phyloP scores from a whole-genome alignment of 2,329 filamentous ascomycete species.

The Cephalotrichum gorgonifer region DNA sequence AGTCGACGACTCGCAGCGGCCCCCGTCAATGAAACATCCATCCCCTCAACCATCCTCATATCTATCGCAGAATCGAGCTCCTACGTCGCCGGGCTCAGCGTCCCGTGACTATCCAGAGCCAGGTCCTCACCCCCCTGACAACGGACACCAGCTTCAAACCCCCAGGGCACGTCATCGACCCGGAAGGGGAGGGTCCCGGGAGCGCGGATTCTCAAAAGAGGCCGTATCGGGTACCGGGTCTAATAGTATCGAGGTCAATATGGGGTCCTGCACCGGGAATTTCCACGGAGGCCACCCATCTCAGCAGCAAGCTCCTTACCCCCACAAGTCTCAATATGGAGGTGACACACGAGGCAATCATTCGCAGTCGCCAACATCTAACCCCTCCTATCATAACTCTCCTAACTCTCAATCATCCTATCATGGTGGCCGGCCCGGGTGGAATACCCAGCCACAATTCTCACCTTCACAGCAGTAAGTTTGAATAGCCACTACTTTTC shows the following conservation, averaged over 20 bases:
- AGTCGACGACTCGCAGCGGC: neutral
- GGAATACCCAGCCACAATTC: slow-evolving; percentile 24
- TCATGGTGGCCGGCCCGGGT: slow-evolving; percentile 24
- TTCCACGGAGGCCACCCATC: neutral
- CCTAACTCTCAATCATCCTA: slow-evolving; percentile 32
- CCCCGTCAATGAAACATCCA: neutral
- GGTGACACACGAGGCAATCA: slow-evolving; percentile 23
- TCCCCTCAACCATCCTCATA: neutral
- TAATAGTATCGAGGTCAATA: slow-evolving; percentile 40
- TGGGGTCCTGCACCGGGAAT: slow-evolving; percentile 27
- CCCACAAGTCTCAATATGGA: slow-evolving; percentile 24
- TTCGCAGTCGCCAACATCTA: slow-evolving; percentile 31
- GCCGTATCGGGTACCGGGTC: slow-evolving; percentile 26
- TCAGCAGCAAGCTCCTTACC: slow-evolving; percentile 15
- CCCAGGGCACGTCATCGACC: slow-evolving; percentile 15
- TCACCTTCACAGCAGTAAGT: slow-evolving; percentile 30
- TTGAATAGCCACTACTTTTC: neutral
- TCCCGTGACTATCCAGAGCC: slow-evolving; percentile 8
- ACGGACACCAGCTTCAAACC: slow-evolving; percentile 14
- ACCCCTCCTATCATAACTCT: slow-evolving; percentile 32
- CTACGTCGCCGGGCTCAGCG: slow-evolving; percentile 9
- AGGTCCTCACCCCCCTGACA: slow-evolving; percentile 9
- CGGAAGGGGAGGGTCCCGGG: slow-evolving; percentile 24
- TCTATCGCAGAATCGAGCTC: slow-evolving; percentile 7
- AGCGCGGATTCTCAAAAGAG: slow-evolving; percentile 26